A percentile compares a stretch with the other conserved stretches of the same genome.
Conservation (phyloP, 495 filamentous ascomycete genomes). For the Aspergillus kassunensis region DNA sequence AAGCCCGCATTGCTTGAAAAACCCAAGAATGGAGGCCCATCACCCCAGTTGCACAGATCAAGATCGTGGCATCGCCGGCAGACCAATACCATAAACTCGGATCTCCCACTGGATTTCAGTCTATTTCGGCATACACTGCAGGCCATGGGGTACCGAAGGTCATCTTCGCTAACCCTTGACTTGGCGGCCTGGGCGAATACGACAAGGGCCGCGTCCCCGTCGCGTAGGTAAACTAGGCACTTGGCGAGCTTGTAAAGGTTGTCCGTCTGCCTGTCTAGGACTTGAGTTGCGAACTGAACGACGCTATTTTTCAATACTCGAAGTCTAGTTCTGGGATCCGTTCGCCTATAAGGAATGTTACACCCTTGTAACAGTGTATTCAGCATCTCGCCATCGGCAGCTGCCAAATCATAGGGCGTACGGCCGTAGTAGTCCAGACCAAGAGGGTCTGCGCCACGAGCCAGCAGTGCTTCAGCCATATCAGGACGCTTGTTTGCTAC, state of each 20-base stretch:
- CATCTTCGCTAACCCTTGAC: neutral
- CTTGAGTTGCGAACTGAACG: neutral
- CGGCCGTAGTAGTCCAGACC: neutral
- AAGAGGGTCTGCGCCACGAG: neutral
- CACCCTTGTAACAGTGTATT: neutral
- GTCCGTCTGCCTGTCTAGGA: neutral
- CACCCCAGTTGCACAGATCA: neutral
- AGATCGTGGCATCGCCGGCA: slow-evolving; percentile 2
- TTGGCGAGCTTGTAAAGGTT: slow-evolving; percentile 2
- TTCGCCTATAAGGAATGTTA: neutral
- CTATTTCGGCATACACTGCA: neutral
- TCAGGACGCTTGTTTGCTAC: neutral
- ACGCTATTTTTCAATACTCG: neutral
- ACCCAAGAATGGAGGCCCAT: neutral
- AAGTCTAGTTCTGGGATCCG: neutral
- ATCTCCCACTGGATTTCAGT: neutral
- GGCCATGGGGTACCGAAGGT: slow-evolving; percentile 1
- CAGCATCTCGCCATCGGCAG: neutral
- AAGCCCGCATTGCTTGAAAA: slow-evolving; percentile 1
- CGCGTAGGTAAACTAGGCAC: neutral
- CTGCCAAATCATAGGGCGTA: neutral
- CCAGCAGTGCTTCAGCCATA: neutral
- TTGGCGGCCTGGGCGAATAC: neutral
- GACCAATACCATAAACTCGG: neutral
- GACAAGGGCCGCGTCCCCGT: neutral